Evolutionary conservation across 2,329 filamentous ascomycete genomes (phyloP).

Genomic region (Aspergillus sergii): DNA sequence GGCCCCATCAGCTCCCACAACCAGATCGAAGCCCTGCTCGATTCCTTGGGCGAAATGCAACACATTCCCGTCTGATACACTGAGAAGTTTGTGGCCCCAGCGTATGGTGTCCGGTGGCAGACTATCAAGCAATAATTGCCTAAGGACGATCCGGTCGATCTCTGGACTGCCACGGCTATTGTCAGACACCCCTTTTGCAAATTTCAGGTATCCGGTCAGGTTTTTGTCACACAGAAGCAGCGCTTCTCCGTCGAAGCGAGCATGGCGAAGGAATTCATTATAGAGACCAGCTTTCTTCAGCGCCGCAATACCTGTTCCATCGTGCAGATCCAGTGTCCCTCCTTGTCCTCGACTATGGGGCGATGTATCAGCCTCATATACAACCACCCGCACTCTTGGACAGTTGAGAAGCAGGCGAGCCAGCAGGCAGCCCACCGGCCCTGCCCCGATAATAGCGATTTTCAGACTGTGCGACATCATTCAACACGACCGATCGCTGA

Average conservation of each 20-base stretch:
- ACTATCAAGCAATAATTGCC: neutral
- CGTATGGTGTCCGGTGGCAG: neutral
- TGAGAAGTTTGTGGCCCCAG: neutral
- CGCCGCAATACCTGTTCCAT: constrained; percentile 29
- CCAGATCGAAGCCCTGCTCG: constrained; percentile 24
- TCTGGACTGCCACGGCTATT: constrained; percentile 4
- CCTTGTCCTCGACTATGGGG: constrained; percentile 19
- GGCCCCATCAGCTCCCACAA: constrained; percentile 33
- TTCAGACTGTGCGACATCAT: neutral
- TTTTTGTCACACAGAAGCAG: neutral
- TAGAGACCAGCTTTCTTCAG: constrained; percentile 26
- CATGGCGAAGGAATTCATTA: constrained; percentile 23
- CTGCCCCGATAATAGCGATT: neutral
- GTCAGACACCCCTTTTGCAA: neutral
- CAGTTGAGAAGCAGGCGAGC: neutral
- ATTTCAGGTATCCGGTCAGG: neutral
- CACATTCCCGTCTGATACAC: neutral
- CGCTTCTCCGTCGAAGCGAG: neutral
- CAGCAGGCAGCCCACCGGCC: neutral
- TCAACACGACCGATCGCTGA: neutral
- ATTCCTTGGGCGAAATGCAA: constrained; percentile 5
- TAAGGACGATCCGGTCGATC: neutral
- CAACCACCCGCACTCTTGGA: neutral
- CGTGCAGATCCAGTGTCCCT: constrained; percentile 32
- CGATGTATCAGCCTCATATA: constrained; percentile 20